Conservation (phyloP, 2,329 filamentous ascomycete species). For the Trichoderma cornu-damae region DNA sequence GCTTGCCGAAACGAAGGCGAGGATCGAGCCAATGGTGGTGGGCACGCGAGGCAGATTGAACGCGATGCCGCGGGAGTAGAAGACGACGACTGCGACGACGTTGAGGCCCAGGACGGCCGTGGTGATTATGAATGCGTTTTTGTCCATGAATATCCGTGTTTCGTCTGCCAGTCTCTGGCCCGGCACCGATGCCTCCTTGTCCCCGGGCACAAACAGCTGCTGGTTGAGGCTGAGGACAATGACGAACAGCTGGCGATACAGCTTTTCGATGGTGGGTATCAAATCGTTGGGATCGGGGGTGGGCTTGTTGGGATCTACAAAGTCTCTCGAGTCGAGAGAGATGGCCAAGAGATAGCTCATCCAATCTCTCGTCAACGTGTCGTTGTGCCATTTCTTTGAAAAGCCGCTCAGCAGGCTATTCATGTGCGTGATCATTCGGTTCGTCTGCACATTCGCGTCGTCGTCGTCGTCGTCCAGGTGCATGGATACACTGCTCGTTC, state of each 20-base stretch:
- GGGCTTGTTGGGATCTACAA: slow-evolving; percentile 30
- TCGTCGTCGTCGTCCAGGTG: slow-evolving; percentile 22
- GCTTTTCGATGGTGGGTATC: neutral
- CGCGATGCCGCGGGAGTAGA: slow-evolving; percentile 41
- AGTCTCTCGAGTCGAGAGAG: slow-evolving; percentile 7
- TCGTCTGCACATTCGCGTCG: neutral
- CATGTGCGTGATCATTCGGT: neutral
- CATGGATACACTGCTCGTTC: slow-evolving; percentile 15
- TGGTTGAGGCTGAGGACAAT: slow-evolving; percentile 39
- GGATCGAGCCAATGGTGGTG: slow-evolving; percentile 43
- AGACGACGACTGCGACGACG: slow-evolving; percentile 35
- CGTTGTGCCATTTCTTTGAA: slow-evolving; percentile 41
- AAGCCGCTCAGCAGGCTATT: neutral
- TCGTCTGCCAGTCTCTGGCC: slow-evolving; percentile 26
- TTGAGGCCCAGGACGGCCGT: slow-evolving; percentile 42
- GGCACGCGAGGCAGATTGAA: slow-evolving; percentile 48
- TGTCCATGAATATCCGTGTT: slow-evolving; percentile 45
- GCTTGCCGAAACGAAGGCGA: slow-evolving; percentile 43
- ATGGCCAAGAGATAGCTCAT: slow-evolving; percentile 44
- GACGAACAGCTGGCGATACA: slow-evolving; percentile 28
- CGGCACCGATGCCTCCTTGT: neutral
- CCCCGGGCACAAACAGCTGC: slow-evolving; percentile 32
- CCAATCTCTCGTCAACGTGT: slow-evolving; percentile 40
- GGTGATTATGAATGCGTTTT: slow-evolving; percentile 41
- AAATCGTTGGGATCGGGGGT: slow-evolving; percentile 24